Base-by-base conservation (phyloP, 225 moss, liverwort and hornwort genomes). In the Sphagnum contortum region DNA sequence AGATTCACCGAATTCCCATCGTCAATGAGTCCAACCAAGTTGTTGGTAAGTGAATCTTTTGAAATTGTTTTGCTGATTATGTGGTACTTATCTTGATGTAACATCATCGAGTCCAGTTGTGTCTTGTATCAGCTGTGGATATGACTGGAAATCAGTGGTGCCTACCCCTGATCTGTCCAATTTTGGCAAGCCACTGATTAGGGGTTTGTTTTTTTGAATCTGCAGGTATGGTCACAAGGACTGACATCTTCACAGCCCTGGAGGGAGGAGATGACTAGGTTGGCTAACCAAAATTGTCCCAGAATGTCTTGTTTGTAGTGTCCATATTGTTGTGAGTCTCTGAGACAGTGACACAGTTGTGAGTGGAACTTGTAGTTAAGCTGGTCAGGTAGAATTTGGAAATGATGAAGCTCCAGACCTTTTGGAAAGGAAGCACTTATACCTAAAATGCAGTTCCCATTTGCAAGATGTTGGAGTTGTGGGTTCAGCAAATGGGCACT, bases 191-290 rank as follows among this genome's bases (percentile, higher is more conserved):
- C 29, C 29, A 29, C 29, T 29, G 29, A 29, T 29, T 29, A 29
- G 29, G 29, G 48, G 57, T 13, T 47, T 12, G 9, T 48, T 0
- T 71, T n/a, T 64, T 47, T 48, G 13, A 12, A 45, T 74, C 2
- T 69, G 50, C 89, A 96, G 95, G 95, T 66, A 98, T 98, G 64
- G 96, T 98, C 69, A 98, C 96, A 9, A 98, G 96, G 77, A 93
- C 92, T 57, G 96, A 98, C 72, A 98, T 98, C 12, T 98, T 98
- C 71, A 87, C 67, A 59, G 96, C 96, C 6, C 60, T 98, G 74
- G 90, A 86, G 74, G 90, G 80, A 71, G 71, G 67, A 48, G 75
- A 61, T 45, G 77, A 50, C 64, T 29, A 29, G 49, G 72, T 62
- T 55, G 70, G 74, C 48, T 61, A 59, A 44, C 44, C 8, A 9